Percentiles rank a stretch among this genome's conserved stretches.
phyloP scores from a whole-genome alignment of 768 basidiomycete species.

The Pisolithus orientalis region DNA sequence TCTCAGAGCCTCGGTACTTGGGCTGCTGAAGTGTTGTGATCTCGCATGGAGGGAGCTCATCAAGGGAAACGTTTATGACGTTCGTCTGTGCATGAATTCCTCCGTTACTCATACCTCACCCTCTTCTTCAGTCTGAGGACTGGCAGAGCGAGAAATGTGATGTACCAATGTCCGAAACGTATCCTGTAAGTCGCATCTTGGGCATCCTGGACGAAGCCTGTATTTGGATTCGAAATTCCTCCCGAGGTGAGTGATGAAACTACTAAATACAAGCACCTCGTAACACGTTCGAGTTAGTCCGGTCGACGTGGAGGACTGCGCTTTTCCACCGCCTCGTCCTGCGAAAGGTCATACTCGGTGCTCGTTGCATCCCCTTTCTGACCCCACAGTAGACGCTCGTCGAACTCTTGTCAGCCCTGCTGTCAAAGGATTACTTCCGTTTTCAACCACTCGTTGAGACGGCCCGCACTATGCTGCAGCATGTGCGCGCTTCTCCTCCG shows the following conservation, averaged over 20 bases:
- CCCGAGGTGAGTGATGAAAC: slow-evolving; percentile 30
- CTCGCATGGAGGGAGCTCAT: slow-evolving; percentile 75
- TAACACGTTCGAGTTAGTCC: slow-evolving; percentile 30
- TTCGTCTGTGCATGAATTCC: slow-evolving; percentile 33
- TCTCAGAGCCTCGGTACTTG: slow-evolving; percentile 59
- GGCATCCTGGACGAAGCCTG: slow-evolving; percentile 54
- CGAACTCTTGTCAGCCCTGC: slow-evolving; percentile 20
- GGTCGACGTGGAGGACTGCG: slow-evolving; percentile 43
- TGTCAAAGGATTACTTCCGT: slow-evolving; percentile 20
- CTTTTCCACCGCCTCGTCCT: slow-evolving; percentile 48
- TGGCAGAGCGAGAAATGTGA: slow-evolving; percentile 90
- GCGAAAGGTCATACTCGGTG: slow-evolving; percentile 42
- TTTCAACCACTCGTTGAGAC: slow-evolving; percentile 12
- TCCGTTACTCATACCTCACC: neutral
- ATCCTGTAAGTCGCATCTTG: slow-evolving; percentile 48
- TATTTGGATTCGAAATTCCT: slow-evolving; percentile 47
- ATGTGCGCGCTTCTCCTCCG: slow-evolving; percentile 21
- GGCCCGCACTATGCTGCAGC: slow-evolving; percentile 13
- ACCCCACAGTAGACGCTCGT: slow-evolving; percentile 17
- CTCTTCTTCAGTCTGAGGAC: slow-evolving; percentile 60
- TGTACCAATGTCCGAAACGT: slow-evolving; percentile 61
- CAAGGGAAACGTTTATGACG: slow-evolving; percentile 73
- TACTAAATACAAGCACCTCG: neutral
- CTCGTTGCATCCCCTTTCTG: neutral
- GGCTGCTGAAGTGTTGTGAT: slow-evolving; percentile 76